phyloP scores from a whole-genome alignment of 2,329 filamentous ascomycete species.

The Beauveria asiatica region DNA sequence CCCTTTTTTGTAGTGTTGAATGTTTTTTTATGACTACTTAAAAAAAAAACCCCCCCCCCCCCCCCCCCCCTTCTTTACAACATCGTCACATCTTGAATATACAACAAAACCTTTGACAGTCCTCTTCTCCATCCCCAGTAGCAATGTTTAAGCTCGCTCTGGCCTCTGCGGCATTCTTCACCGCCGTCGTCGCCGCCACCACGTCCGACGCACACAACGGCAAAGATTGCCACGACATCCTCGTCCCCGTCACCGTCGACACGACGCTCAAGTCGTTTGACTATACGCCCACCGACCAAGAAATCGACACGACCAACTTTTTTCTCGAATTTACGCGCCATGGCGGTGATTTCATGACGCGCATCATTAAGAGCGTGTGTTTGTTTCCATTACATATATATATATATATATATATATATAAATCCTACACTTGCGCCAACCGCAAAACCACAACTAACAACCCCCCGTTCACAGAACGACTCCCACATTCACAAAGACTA shows the following conservation, averaged over 20 bases:
- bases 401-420: too few species aligned
- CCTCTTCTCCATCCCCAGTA: background rate
- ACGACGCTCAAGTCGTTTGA: background rate
- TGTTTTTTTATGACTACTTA: too few species aligned
- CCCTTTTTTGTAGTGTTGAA: too few species aligned
- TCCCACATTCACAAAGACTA: conserved; percentile 42
- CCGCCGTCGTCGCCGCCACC: conserved; percentile 20
- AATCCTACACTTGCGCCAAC: too few species aligned
- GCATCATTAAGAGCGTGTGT: conserved; percentile 35
- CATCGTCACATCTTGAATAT: too few species aligned
- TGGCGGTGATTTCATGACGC: conserved; percentile 39
- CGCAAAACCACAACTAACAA: too few species aligned
- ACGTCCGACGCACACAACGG: conserved; percentile 21
- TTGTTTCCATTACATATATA: too few species aligned
- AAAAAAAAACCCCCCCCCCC: too few species aligned
- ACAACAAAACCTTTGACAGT: too few species aligned
- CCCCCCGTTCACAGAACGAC: conserved; percentile 27
- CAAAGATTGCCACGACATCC: conserved; percentile 39
- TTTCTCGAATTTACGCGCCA: conserved; percentile 39
- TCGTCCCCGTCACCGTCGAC: conserved; percentile 37
- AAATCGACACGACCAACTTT: conserved; percentile 51
- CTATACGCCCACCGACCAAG: conserved; percentile 31
- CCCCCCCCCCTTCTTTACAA: background rate
- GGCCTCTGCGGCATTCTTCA: conserved; percentile 16
- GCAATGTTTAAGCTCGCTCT: conserved; percentile 13